Evolutionary conservation across 352 stramenopile genomes (phyloP), one percentile per base, ranked within the genome.

Genomic region (Pythium inflatum): DNA sequence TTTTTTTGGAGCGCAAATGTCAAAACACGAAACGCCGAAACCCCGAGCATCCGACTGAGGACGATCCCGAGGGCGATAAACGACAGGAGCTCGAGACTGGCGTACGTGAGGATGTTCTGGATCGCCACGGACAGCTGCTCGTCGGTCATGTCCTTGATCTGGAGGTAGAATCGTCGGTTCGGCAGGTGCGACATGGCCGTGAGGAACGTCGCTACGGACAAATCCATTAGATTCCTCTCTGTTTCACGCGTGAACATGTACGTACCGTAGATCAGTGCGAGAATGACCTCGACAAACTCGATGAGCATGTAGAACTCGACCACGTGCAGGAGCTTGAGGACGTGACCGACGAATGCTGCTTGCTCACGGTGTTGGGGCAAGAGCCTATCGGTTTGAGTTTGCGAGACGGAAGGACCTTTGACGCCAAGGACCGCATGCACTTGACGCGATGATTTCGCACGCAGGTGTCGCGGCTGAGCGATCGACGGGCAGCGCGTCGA

Each of bases 1-100:
- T 81, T 71, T 4, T 74, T 79, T 27, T 70, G 62, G 25, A 82
- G 43, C 0, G 74, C 69, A 33, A 84, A 82, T 11, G 69, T 55
- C 0, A 82, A 50, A n/a, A 61, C 34, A 20, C 54, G 27, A n/a
- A 71, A 31, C 12, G 46, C 61, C 41, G 46, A 55, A 18, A 45
- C 12, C 9, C 22, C 22, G 7, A 55, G 11, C 6, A 66, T 14
- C 2, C 22, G 58, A 2, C 33, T 4, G 12, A 66, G 31, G 24
- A 46, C 45, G 18, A 55, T 9, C 2, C 8, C 24, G 11, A 64
- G 60, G 1, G 62, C 22, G 2, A 73, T 6, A 1, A 82, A 54
- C 1, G 73, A 76, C 2, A 66, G 41, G 8, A 81, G 30, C 66
- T 82, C 68, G 3, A 82, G 54, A 2, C 40, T 18, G 5, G 63